Base-by-base conservation (phyloP, 106 monocot genomes). In the Agapanthus africanus region DNA sequence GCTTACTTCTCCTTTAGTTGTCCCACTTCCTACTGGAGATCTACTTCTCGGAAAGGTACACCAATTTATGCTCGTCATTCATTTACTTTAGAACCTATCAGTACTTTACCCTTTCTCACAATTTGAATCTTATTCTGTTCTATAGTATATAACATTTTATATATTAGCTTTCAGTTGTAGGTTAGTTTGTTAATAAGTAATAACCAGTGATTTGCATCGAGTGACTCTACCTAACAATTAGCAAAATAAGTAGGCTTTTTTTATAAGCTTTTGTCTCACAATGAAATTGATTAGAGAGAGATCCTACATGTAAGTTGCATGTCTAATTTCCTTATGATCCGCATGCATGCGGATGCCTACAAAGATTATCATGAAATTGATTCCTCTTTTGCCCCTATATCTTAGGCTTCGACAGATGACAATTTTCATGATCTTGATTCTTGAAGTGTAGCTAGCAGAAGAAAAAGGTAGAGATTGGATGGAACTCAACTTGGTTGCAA, bases 1-100 rank as follows among this genome's bases (percentile, higher is more conserved):
- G 77, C 76, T 79, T 33, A 79, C 92, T 73, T 84, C 90, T 56
- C 93, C 99, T 47, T 83, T 93, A 67, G 99, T 93, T 75, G 70
- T 90, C 37, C 82, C 87, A 65, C 84, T 99, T 76, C 70, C 90
- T 37, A 89, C 87, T 0, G 90, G 90, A 59, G 85, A 99, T 67
- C 88, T 99, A 61, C 80, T 99, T 60, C 68, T 99, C 0, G 97
- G 97, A 69, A 99, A 99, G 97, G 97, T 99, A 81, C 10, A 40
- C 16, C 1, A 39, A 33, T 31, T 30, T 44, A 11, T 13, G n/a
- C 40, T 66, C 21, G 19, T 37, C 3, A n/a, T 50, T 21, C 50
- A 44, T 44, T 44, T 44, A 14, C 21, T 50, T 50, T 50, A n/a
- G 50, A n/a, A 21, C n/a, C 7, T 21, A 21, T 19, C 1, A 50